Percentiles rank a stretch among this genome's conserved stretches.
phyloP scores from a whole-genome alignment of 2,329 filamentous ascomycete species.

The Fusarium metavorans region DNA sequence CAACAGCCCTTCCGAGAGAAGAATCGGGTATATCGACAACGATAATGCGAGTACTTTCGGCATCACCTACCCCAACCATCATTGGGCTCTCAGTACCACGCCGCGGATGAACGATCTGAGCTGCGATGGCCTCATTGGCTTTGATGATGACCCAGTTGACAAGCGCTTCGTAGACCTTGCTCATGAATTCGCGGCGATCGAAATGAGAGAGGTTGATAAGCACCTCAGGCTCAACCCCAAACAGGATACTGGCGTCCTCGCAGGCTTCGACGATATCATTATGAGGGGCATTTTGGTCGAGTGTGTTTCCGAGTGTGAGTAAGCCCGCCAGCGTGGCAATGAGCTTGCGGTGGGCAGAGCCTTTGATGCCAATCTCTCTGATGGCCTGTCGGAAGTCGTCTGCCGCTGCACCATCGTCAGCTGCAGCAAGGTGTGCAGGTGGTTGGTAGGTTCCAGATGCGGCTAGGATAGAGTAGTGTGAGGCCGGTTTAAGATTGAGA shows the following conservation, averaged over 20 bases:
- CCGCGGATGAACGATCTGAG: conserved; percentile 73
- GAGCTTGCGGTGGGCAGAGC: conserved; percentile 81
- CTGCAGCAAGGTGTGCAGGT: conserved; percentile 89
- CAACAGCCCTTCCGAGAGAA: conserved; percentile 84
- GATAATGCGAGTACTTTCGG: conserved; percentile 90
- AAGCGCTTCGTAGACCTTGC: conserved; percentile 90
- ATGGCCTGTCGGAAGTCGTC: conserved; percentile 91
- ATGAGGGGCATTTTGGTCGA: conserved; percentile 85
- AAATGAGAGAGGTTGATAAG: conserved; percentile 83
- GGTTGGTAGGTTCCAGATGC: conserved; percentile 88
- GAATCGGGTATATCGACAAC: conserved; percentile 87
- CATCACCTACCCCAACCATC: conserved; percentile 66
- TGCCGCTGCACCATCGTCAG: conserved; percentile 90
- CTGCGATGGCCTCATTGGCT: conserved; percentile 87
- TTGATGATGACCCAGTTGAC: conserved; percentile 95
- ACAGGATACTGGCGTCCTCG: conserved; percentile 87
- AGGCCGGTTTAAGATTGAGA: conserved; percentile 80
- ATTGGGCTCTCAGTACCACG: conserved; percentile 72
- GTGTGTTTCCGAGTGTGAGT: conserved; percentile 90
- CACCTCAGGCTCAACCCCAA: conserved; percentile 90
- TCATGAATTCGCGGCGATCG: conserved; percentile 84
- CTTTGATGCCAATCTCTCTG: conserved; percentile 94
- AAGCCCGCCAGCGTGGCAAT: conserved; percentile 88
- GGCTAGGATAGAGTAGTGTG: conserved; percentile 82
- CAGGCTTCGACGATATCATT: conserved; percentile 88